Conservation (phyloP, 306 rosid genomes). For the Casuarina equisetifolia region DNA sequence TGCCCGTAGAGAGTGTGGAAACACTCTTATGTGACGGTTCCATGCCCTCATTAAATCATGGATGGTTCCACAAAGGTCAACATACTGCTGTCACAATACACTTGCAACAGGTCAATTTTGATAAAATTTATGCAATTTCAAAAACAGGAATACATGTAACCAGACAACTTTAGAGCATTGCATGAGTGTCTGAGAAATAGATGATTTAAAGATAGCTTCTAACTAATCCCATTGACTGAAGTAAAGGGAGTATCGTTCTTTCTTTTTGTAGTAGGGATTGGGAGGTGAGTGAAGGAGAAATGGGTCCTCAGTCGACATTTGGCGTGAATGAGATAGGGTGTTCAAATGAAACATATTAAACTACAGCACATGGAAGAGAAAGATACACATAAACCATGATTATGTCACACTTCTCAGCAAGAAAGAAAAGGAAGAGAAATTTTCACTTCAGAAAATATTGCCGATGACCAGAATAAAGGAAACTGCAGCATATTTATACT, state of each 20-base stretch:
- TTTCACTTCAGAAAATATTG: slow-evolving; percentile 12
- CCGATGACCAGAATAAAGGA: slow-evolving; percentile 28
- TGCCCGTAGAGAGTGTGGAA: slow-evolving; percentile 55
- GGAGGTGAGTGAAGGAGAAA: neutral
- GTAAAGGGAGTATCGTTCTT: neutral
- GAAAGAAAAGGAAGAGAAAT: no score
- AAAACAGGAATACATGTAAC: slow-evolving; percentile 9
- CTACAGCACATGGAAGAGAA: no score
- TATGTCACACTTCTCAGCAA: no score
- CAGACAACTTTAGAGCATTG: neutral
- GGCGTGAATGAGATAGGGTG: no score
- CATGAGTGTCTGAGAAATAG: neutral
- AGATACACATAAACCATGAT: no score
- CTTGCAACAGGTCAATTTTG: slow-evolving; percentile 18
- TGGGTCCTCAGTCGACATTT: neutral
- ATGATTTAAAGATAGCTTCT: neutral
- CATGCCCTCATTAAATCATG: slow-evolving; percentile 73
- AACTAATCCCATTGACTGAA: neutral
- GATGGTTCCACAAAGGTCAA: slow-evolving; percentile 82
- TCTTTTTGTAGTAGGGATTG: neutral
- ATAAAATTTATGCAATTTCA: slow-evolving; percentile 1
- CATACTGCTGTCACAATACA: slow-evolving; percentile 53
- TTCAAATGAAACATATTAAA: neutral
- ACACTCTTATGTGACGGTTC: slow-evolving; percentile 62
- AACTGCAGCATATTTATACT: slow-evolving; percentile 25